These are phyloP conservation scores for Neonectria sp. DNA, from an alignment of 2,329 filamentous ascomycete species.

Conservation along the genomic window DNA sequence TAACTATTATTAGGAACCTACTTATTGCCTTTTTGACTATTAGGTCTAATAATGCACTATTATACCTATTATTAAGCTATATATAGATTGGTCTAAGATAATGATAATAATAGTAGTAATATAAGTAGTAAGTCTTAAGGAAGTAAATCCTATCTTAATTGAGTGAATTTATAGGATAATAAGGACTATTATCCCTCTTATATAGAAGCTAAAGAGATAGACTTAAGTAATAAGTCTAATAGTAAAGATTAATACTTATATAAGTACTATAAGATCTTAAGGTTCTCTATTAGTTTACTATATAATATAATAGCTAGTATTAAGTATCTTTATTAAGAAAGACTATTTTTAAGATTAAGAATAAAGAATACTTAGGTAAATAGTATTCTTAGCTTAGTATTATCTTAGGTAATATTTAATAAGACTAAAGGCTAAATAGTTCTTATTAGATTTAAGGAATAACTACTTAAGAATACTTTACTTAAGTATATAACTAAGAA, in stretches of 20 bases:
- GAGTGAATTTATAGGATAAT: neutral
- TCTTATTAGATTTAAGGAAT: neutral
- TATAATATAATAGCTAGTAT: neutral
- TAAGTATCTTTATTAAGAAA: neutral
- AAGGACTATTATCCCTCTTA: neutral
- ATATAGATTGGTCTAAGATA: neutral
- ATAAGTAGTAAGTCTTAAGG: neutral
- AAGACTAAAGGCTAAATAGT: neutral
- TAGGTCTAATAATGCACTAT: neutral
- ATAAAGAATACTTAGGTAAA: no score
- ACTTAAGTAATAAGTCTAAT: neutral
- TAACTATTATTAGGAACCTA: neutral
- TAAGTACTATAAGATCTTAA: neutral
- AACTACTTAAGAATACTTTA: constrained; percentile 37
- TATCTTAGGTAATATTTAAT: neutral
- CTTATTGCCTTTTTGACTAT: neutral
- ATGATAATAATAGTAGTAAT: neutral
- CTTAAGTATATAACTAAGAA: constrained; percentile 55
- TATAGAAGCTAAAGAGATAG: neutral
- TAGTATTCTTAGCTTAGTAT: neutral
- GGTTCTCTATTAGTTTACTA: neutral
- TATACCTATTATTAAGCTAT: neutral
- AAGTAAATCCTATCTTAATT: neutral
- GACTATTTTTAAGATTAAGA: neutral
- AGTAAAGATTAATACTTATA: neutral